Evolutionary conservation across 2,329 filamentous ascomycete genomes (phyloP), one percentile per base, ranked within the genome.

Genomic region (Talaromyces sp.): DNA sequence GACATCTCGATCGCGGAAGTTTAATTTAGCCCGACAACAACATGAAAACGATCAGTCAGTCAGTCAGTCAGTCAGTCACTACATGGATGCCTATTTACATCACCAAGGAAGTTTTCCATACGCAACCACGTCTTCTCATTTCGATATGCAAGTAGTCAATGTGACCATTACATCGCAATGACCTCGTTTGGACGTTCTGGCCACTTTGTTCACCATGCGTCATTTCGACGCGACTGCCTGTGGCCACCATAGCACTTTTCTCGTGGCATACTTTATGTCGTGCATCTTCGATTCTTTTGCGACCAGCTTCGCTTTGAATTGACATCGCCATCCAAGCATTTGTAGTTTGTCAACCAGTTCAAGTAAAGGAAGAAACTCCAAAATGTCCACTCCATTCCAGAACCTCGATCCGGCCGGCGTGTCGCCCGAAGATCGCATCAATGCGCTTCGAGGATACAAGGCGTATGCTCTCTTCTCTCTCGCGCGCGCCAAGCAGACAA

Each of bases 381-480:
- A 1, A 25, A 65, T 65, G 64, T 21, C 58, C 21, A 42, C 62
- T n/a, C 46, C 42, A 33, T 64, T 64, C 35, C 55, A 66, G 50
- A 33, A 64, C 9, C 59, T 64, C 42, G 60, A 64, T 60, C 65
- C 63, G 6, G 63, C 58, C 40, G 57, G 56, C 1, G 39, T 60
- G 9, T 66, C 65, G 35, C 63, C 63, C 9, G 65, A 66, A 40
- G 65, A 66, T 33, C 60, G 63, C 48, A 54, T 66, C 37, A 66
- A 66, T 55, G 65, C 65, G 3, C 54, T 66, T 40, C 65, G 65
- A 40, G 65, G 65, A 16, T 66, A 65, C 60, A 66, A 66, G 61
- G 65, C 65, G 65, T 66, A 63, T 52, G 58, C 39, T 3, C 28
- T 16, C 16, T 50, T 18, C 31, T 2, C 11, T 58, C 21, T 7